A percentile compares a stretch with the other conserved stretches of the same genome.
phyloP scores from a whole-genome alignment of 2,329 filamentous ascomycete species.

The Colletotrichum viniferum region DNA sequence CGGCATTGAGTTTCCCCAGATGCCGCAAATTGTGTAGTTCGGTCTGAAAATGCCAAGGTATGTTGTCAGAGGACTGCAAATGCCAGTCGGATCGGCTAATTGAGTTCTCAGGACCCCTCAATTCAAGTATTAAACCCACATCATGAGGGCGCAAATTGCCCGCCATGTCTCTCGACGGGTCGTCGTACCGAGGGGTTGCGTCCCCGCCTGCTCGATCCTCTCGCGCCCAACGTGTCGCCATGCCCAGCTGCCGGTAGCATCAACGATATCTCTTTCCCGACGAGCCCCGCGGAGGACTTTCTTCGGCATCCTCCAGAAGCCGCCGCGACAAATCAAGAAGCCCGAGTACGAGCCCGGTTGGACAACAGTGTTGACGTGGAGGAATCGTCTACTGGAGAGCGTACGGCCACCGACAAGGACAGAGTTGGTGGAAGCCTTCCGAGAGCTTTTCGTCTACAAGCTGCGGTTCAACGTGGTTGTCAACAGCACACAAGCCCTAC shows the following conservation, averaged over 20 bases:
- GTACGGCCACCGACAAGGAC: constrained; percentile 66
- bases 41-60: constrained; percentile 16
- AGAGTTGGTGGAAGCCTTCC: constrained; percentile 71
- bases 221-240: constrained; percentile 28
- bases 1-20: constrained; percentile 19
- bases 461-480: constrained; percentile 50
- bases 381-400: constrained; percentile 64
- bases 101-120: neutral
- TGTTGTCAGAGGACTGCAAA: neutral
- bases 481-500: constrained; percentile 69
- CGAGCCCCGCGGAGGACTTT: constrained; percentile 49
- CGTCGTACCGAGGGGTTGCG: constrained; percentile 36
- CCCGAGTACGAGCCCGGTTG: constrained; percentile 73
- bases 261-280: constrained; percentile 25
- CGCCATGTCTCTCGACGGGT: constrained; percentile 46
- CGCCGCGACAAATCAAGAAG: constrained; percentile 63
- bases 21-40: constrained; percentile 1
- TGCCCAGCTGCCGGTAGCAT: constrained; percentile 26
- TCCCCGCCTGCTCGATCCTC: constrained; percentile 37
- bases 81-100: neutral
- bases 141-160: constrained; percentile 50
- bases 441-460: constrained; percentile 65
- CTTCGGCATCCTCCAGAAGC: constrained; percentile 65
- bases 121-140: constrained; percentile 26
- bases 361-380: constrained; percentile 71